These are phyloP conservation scores for Mucor plumbeus DNA, from an alignment of 371 early-diverging fungal species.

Conservation along the genomic window DNA sequence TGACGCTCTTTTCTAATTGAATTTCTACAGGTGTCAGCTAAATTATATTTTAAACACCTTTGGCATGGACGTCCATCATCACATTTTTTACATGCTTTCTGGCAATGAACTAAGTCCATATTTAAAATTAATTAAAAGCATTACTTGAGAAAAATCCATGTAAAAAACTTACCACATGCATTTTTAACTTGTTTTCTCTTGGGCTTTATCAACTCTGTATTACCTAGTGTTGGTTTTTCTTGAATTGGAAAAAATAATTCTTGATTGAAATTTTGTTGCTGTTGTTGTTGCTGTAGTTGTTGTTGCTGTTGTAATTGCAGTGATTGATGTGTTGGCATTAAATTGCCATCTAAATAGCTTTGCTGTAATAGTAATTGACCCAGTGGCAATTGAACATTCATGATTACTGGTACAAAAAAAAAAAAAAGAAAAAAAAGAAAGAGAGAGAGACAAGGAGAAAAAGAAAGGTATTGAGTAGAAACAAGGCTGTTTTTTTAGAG, in stretches of 20 bases:
- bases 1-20: slow-evolving; percentile 58
- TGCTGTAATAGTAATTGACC: slow-evolving; percentile 1
- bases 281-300: not conserved
- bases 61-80: slow-evolving; percentile 63
- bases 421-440: not conserved
- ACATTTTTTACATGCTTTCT: slow-evolving; percentile 64
- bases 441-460: not conserved
- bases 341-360: not conserved
- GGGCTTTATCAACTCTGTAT: slow-evolving; percentile 1
- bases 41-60: slow-evolving; percentile 60
- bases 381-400: not conserved
- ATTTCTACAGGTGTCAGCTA: slow-evolving; percentile 58
- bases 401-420: not conserved
- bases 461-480: not conserved
- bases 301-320: not conserved
- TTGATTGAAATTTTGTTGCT: not conserved
- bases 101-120: slow-evolving; percentile 40
- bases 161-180: slow-evolving; percentile 13
- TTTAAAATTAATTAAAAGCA: not conserved
- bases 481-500: not conserved
- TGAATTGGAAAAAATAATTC: not conserved
- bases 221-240: not conserved
- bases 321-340: not conserved
- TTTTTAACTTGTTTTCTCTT: slow-evolving; percentile 52
- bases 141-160: not conserved